These are phyloP conservation scores for Pseudopediastrum boryanum DNA, from an alignment of 139 green algal species.

Conservation along the genomic window DNA sequence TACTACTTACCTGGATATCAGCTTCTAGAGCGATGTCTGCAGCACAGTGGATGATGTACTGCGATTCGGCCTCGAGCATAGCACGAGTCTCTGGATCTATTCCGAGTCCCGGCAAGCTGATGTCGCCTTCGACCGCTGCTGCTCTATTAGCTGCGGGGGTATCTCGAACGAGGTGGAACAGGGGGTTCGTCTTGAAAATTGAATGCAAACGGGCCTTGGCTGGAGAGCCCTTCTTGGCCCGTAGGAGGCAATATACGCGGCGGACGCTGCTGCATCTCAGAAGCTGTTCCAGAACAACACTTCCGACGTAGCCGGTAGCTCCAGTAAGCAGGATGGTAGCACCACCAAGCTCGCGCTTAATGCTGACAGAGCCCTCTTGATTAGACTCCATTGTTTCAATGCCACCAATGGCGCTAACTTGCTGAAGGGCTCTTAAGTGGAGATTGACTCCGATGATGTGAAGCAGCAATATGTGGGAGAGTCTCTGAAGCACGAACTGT, in stretches of 20 bases:
- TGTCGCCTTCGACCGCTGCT: conserved; percentile 20
- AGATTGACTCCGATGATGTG: no score
- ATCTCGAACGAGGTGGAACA: conserved; percentile 22
- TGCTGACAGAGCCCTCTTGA: conserved; percentile 13
- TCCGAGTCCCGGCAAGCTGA: conserved; percentile 24
- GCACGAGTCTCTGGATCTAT: background rate
- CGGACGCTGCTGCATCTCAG: conserved; percentile 43
- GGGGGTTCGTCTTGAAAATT: no score
- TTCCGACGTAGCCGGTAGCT: conserved; percentile 54
- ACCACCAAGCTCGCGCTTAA: conserved; percentile 7
- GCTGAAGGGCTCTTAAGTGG: no score
- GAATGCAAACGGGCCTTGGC: no score
- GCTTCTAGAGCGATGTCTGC: conserved; percentile 59
- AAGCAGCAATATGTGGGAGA: no score
- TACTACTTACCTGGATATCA: conserved; percentile 42
- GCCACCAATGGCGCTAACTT: no score
- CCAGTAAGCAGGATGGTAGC: conserved; percentile 40
- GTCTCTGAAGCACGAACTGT: no score
- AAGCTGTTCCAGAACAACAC: conserved; percentile 55
- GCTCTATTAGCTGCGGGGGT: conserved; percentile 4
- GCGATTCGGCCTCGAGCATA: background rate
- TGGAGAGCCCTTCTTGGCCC: conserved; percentile 10
- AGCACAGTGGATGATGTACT: conserved; percentile 42
- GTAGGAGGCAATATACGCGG: conserved; percentile 43
- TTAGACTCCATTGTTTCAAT: no score